Evolutionary conservation across 148 eudicot genomes (phyloP).

Genomic region (Dianthus caryophyllus): DNA sequence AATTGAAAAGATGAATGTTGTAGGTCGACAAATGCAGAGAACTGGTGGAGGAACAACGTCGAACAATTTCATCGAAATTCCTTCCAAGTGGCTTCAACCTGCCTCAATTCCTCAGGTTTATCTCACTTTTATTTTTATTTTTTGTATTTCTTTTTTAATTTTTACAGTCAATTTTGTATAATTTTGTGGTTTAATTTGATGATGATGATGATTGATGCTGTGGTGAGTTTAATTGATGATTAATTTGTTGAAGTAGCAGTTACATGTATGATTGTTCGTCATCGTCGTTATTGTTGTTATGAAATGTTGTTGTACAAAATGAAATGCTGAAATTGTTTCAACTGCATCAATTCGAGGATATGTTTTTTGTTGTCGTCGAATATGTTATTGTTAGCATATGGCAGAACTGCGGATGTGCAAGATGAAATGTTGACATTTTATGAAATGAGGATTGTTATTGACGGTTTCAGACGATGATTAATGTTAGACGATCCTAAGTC

Average conservation of each 20-base stretch:
- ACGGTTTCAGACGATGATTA: too few relatives aligned
- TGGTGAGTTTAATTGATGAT: not conserved
- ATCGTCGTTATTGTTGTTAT: too few relatives aligned
- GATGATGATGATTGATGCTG: not conserved
- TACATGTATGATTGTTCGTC: not conserved
- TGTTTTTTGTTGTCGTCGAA: too few relatives aligned
- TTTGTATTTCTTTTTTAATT: not conserved
- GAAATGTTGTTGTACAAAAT: too few relatives aligned
- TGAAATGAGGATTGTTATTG: conserved; percentile 24
- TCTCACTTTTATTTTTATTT: not conserved
- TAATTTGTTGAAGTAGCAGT: not conserved
- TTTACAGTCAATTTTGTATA: not conserved
- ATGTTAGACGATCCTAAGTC: too few relatives aligned
- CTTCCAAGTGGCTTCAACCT: conserved; percentile 63
- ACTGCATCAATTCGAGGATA: too few relatives aligned
- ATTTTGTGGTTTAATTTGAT: not conserved
- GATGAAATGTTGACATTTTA: too few relatives aligned
- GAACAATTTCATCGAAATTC: conserved; percentile 31
- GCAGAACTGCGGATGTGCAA: too few relatives aligned
- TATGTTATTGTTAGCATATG: too few relatives aligned
- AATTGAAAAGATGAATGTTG: conserved; percentile 30
- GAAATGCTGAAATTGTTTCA: too few relatives aligned
- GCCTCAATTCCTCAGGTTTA: conserved; percentile 38
- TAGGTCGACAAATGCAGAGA: conserved; percentile 56
- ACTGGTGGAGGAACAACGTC: conserved; percentile 37